These are phyloP conservation scores for Andrographis paniculata DNA, from an alignment of 305 asterid species.

Conservation along the genomic window DNA sequence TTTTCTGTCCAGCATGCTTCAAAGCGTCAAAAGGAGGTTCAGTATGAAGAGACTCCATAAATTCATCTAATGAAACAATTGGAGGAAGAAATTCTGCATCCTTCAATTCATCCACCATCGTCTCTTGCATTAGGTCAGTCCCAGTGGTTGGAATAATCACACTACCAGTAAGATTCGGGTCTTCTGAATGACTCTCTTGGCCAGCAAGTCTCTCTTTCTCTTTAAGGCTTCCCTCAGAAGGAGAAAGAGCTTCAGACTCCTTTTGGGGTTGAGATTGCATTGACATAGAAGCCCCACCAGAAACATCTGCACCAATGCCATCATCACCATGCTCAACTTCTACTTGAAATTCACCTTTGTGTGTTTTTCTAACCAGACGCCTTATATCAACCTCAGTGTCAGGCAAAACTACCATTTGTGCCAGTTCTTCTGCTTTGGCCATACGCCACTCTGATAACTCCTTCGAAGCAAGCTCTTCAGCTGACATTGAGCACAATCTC, in stretches of 20 bases:
- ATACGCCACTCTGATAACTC: slow-evolving; percentile 95
- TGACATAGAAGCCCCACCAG: slow-evolving; percentile 49
- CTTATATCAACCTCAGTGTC: slow-evolving; percentile 80
- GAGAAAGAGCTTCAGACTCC: slow-evolving; percentile 29
- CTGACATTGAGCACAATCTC: slow-evolving; percentile 87
- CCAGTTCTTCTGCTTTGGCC: slow-evolving; percentile 94
- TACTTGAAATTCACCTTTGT: slow-evolving; percentile 94
- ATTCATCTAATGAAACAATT: slow-evolving; percentile 85
- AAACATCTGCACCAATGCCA: slow-evolving; percentile 51
- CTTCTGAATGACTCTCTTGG: slow-evolving; percentile 37
- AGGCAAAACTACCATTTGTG: slow-evolving; percentile 86
- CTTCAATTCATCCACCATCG: slow-evolving; percentile 87
- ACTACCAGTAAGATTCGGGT: slow-evolving; percentile 49
- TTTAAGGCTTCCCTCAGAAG: slow-evolving; percentile 29
- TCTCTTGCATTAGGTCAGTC: slow-evolving; percentile 90
- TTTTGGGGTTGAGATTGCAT: slow-evolving; percentile 33
- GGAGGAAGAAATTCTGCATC: slow-evolving; percentile 88
- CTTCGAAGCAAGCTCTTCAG: slow-evolving; percentile 99
- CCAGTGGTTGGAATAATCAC: slow-evolving; percentile 81
- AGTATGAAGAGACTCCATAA: slow-evolving; percentile 90
- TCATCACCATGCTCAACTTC: slow-evolving; percentile 69
- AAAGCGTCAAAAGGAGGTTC: slow-evolving; percentile 87
- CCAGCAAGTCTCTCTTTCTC: slow-evolving; percentile 30
- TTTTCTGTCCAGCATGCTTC: slow-evolving; percentile 30
- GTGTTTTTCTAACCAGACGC: slow-evolving; percentile 90